Conservation (phyloP, 23 red algal genomes). For the Gracilariopsis chorda region DNA sequence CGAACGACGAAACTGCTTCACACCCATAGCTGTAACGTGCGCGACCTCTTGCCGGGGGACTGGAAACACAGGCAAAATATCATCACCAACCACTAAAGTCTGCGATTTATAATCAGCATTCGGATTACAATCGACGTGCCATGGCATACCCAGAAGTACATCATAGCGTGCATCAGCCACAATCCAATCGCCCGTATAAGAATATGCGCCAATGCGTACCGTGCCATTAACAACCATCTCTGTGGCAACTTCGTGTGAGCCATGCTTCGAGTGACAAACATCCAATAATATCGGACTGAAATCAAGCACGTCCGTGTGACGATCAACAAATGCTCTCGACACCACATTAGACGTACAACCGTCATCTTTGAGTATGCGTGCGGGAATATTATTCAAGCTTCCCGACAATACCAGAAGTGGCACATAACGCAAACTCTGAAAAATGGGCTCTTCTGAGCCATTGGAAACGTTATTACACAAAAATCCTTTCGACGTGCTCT, state of each 20-base stretch:
- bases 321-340: neutral
- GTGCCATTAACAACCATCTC: neutral
- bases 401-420: neutral
- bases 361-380: neutral
- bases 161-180: neutral
- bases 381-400: neutral
- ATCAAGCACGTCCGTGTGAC: neutral
- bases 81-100: neutral
- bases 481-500: neutral
- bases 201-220: neutral
- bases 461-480: neutral
- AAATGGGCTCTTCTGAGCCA: neutral
- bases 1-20: neutral
- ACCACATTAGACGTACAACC: conserved; percentile 12
- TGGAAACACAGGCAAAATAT: neutral
- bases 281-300: neutral
- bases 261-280: neutral
- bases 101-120: neutral
- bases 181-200: neutral
- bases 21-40: neutral
- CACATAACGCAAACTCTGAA: neutral
- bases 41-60: neutral
- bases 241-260: neutral
- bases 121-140: neutral
- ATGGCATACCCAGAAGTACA: neutral